phyloP scores from a whole-genome alignment of 768 basidiomycete species.

The Hypholoma sublateritium region DNA sequence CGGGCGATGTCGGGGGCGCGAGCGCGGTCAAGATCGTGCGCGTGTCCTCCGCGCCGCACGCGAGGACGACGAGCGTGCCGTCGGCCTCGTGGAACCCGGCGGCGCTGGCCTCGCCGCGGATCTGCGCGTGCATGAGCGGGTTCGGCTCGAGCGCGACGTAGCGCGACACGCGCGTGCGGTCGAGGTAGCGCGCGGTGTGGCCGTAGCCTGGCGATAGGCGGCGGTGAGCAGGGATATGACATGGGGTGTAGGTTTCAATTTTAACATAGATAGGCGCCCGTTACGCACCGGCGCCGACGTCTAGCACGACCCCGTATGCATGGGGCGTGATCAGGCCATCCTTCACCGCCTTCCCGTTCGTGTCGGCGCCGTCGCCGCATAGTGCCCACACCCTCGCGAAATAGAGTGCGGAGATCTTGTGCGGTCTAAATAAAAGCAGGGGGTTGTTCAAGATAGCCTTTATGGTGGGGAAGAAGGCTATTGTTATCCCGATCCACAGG shows the following conservation, averaged over 20 bases:
- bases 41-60: slow-evolving; percentile 64
- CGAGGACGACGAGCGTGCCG: slow-evolving; percentile 56
- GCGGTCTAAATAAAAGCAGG: slow-evolving; percentile 43
- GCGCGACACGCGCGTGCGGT: slow-evolving; percentile 49
- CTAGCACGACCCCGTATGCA: slow-evolving; percentile 62
- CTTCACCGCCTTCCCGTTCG: slow-evolving; percentile 40
- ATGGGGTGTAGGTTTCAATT: not conserved
- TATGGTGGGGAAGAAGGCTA: slow-evolving; percentile 47
- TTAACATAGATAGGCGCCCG: not conserved
- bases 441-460: slow-evolving; percentile 39
- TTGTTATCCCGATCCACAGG: slow-evolving; percentile 35
- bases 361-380: slow-evolving; percentile 50
- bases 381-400: slow-evolving; percentile 57
- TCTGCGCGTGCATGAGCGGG: slow-evolving; percentile 53
- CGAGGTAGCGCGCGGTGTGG: slow-evolving; percentile 62
- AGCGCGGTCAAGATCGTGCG: slow-evolving; percentile 41
- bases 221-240: not conserved
- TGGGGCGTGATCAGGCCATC: slow-evolving; percentile 47
- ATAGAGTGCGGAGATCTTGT: slow-evolving; percentile 49
- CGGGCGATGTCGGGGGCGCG: slow-evolving; percentile 21
- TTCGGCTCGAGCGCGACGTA: slow-evolving; percentile 80
- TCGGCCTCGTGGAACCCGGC: slow-evolving; percentile 54
- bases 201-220: slow-evolving; percentile 48
- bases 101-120: slow-evolving; percentile 46
- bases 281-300: slow-evolving; percentile 62